Conservation (phyloP, 1,139 yeast genomes). For the Candida pseudoviswanathii region DNA sequence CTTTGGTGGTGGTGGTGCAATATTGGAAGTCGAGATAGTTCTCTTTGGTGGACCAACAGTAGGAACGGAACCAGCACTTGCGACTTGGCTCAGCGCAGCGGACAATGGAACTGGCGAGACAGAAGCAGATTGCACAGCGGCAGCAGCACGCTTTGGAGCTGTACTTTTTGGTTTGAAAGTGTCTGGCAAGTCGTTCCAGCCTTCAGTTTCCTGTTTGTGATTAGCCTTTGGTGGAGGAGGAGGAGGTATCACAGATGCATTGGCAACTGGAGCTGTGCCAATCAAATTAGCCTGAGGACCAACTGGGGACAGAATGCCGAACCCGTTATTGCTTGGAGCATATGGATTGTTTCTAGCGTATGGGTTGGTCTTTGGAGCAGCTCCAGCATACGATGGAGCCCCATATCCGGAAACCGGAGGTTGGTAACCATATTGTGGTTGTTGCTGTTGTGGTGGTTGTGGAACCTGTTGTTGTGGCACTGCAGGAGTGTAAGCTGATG, state of each 20-base stretch:
- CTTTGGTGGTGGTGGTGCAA: conserved; percentile 44
- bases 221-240: conserved; percentile 40
- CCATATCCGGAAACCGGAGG: conserved; percentile 13
- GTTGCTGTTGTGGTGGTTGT: conserved; percentile 9
- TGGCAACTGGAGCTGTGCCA: conserved; percentile 5
- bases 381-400: conserved; percentile 16
- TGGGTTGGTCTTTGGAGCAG: conserved; percentile 24
- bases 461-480: conserved; percentile 6
- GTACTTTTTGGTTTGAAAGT: conserved; percentile 53
- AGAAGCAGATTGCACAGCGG: conserved; percentile 31
- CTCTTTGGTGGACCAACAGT: conserved; percentile 14
- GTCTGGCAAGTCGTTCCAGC: conserved; percentile 95
- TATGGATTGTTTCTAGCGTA: conserved; percentile 32
- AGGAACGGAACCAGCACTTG: conserved; percentile 1
- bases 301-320: conserved; percentile 20
- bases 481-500: conserved; percentile 11
- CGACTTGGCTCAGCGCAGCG: conserved; percentile 1
- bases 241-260: conserved; percentile 20
- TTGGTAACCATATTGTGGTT: conserved; percentile 14
- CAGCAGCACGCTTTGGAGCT: conserved; percentile 55
- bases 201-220: conserved; percentile 66
- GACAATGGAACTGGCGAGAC: conserved; percentile 27
- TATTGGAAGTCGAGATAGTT: conserved; percentile 13
- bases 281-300: conserved; percentile 13
- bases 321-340: conserved; percentile 25